Evolutionary conservation across 2,329 filamentous ascomycete genomes (phyloP).

Genomic region (Xylaria sp.): DNA sequence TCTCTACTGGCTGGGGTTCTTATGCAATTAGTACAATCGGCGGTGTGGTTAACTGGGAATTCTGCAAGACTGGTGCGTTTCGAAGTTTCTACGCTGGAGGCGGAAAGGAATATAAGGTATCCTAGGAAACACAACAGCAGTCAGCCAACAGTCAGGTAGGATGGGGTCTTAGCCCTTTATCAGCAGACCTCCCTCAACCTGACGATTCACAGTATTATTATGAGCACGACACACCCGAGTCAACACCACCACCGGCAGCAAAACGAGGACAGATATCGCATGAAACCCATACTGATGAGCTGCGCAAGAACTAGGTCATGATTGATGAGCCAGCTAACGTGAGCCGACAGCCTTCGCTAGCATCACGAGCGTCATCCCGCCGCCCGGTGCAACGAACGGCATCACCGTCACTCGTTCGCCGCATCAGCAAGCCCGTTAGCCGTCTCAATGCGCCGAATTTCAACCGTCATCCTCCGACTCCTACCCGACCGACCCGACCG

Average conservation of each 20-base stretch:
- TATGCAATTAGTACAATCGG: slow-evolving; percentile 71
- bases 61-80: slow-evolving; percentile 80
- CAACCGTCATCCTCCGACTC: slow-evolving; percentile 52
- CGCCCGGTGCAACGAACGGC: slow-evolving; percentile 49
- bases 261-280: slow-evolving; percentile 66
- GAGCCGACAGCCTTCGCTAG: slow-evolving; percentile 38
- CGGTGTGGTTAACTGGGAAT: slow-evolving; percentile 77
- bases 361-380: slow-evolving; percentile 43
- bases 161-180: slow-evolving; percentile 39
- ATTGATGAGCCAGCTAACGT: slow-evolving; percentile 58
- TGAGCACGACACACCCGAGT: slow-evolving; percentile 50
- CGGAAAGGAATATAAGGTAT: slow-evolving; percentile 74
- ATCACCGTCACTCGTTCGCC: slow-evolving; percentile 50
- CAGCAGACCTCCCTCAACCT: slow-evolving; percentile 49
- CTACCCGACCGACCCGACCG: slow-evolving; percentile 59
- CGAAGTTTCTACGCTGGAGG: slow-evolving; percentile 88
- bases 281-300: slow-evolving; percentile 60
- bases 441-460: slow-evolving; percentile 48
- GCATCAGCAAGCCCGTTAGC: slow-evolving; percentile 57
- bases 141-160: slow-evolving; percentile 37
- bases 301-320: slow-evolving; percentile 77
- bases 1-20: slow-evolving; percentile 62
- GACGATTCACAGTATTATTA: slow-evolving; percentile 50
- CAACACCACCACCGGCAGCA: slow-evolving; percentile 59
- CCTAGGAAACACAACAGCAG: slow-evolving; percentile 41